These are phyloP conservation scores for Mayamaea pseudoterrestris DNA, from an alignment of 108 stramenopile species.

Conservation along the genomic window DNA sequence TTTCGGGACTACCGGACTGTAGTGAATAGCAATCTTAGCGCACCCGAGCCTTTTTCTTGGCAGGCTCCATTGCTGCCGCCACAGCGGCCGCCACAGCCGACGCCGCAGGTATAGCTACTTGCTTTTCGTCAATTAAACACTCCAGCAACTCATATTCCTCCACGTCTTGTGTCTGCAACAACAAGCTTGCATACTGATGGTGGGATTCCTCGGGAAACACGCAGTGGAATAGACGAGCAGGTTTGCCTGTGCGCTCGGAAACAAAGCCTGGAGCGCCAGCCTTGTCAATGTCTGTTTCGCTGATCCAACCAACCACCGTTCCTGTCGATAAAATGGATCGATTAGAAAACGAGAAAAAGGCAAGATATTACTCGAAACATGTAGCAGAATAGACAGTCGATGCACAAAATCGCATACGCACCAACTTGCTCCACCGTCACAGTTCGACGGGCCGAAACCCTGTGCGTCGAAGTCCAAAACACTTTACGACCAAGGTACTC, in stretches of 20 bases:
- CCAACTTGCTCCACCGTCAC: slow-evolving; percentile 43
- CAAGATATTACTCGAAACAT: too few relatives aligned
- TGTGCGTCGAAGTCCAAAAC: slow-evolving; percentile 18
- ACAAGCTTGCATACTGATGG: slow-evolving; percentile 22
- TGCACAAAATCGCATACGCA: too few relatives aligned
- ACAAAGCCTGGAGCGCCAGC: slow-evolving; percentile 74
- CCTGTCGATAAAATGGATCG: too few relatives aligned
- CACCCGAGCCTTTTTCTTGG: slow-evolving; percentile 1
- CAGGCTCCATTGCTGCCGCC: background rate
- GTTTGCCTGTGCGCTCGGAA: slow-evolving; percentile 45
- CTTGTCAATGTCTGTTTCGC: slow-evolving; percentile 62
- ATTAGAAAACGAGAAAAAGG: too few relatives aligned
- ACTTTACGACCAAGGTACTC: slow-evolving; percentile 40
- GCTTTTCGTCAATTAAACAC: slow-evolving; percentile 24
- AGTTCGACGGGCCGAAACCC: slow-evolving; percentile 23
- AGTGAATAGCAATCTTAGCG: too few relatives aligned
- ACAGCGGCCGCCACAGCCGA: too few relatives aligned
- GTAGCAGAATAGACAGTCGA: too few relatives aligned
- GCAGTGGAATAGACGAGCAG: slow-evolving; percentile 63
- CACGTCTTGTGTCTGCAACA: slow-evolving; percentile 47
- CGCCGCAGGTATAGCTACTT: background rate
- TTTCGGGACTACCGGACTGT: too few relatives aligned
- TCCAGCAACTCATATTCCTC: slow-evolving; percentile 64
- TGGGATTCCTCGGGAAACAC: slow-evolving; percentile 51
- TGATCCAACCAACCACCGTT: slow-evolving; percentile 61